Conservation (phyloP, 2,329 filamentous ascomycete species). For the Amesomyces nigricolor region DNA sequence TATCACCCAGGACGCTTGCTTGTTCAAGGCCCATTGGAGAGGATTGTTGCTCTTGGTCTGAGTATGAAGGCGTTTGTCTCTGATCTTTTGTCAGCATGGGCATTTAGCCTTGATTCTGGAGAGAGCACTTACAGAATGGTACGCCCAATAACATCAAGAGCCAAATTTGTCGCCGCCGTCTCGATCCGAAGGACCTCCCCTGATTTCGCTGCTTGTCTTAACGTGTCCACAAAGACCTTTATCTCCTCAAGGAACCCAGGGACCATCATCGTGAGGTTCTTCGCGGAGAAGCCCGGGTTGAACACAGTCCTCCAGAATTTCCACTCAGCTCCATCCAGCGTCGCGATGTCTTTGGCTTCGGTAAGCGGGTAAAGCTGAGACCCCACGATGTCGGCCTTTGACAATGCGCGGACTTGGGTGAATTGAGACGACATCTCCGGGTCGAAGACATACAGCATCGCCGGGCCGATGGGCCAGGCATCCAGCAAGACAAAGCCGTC, state of each 20-base stretch:
- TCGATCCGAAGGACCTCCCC: slow-evolving; percentile 3
- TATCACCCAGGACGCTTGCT: slow-evolving; percentile 18
- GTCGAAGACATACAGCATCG: slow-evolving; percentile 34
- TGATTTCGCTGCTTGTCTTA: not conserved
- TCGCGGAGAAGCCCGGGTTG: slow-evolving; percentile 36
- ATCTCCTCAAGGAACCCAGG: slow-evolving; percentile 32
- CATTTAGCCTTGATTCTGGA: not conserved
- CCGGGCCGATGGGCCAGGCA: slow-evolving; percentile 33
- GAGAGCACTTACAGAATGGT: not conserved
- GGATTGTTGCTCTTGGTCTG: slow-evolving; percentile 16
- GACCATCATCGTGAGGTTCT: slow-evolving; percentile 33
- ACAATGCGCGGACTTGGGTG: slow-evolving; percentile 32
- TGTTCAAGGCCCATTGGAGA: slow-evolving; percentile 16
- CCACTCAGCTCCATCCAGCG: slow-evolving; percentile 36
- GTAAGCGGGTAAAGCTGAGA: slow-evolving; percentile 30
- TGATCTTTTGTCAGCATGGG: slow-evolving; percentile 8
- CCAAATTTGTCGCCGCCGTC: not conserved
- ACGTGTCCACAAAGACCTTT: slow-evolving; percentile 11
- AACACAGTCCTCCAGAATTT: slow-evolving; percentile 33
- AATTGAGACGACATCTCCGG: slow-evolving; percentile 36
- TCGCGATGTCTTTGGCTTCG: slow-evolving; percentile 32
- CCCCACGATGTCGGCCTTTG: slow-evolving; percentile 31
- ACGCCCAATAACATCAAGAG: slow-evolving; percentile 5
- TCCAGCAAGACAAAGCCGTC: slow-evolving; percentile 34
- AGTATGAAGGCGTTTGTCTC: slow-evolving; percentile 15